Evolutionary conservation across 2,329 filamentous ascomycete species (phyloP), one percentile per base, ranked within the genome.

Genomic region (Stagonosporopsis chrysanthemi): DNA sequence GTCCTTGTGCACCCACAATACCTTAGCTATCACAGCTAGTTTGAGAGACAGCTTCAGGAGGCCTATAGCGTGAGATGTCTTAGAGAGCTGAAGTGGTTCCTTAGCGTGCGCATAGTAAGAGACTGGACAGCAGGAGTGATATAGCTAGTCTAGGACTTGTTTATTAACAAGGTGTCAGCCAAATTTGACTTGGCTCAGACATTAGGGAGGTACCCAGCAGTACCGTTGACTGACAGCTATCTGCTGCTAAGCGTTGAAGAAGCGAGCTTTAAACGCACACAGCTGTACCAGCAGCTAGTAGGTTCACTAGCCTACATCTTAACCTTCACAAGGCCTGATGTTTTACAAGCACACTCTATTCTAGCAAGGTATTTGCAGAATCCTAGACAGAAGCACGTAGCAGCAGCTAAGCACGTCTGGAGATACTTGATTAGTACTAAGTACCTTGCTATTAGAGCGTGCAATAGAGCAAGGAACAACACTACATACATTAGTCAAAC

Each of bases 281-380:
- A 58, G 43, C 12, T 42, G 11, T 68, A 42, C 24, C 40, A 68
- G 31, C 26, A 62, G 44, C 45, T 57, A n/a, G 52, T 70, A 39
- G 59, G 64, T 14, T 62, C 40, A 5, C 43, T 68, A 14, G 58
- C 54, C 12, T 70, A 60, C 40, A 51, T 58, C 4, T 48, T 53
- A 24, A 39, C 44, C 2, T 51, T 46, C 2, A 65, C 58, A 2
- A n/a, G 61, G 8, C 59, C 60, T 46, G 56, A 68, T 35, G 48
- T 68, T 9, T 49, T 59, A 6, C 26, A 39, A 23, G 50, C 61
- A 15, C 43, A 58, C 42, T 42, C 29, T 15, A 56, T 52, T 14
- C 47, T 65, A 9, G 45, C 58, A 14, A 26, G 42, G 24, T 56
- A 58, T 48, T 66, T n/a, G n/a, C n/a, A n/a, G n/a, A n/a, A n/a